Evolutionary conservation across 768 basidiomycete species (phyloP).

Genomic region (Boletellus emodensis): DNA sequence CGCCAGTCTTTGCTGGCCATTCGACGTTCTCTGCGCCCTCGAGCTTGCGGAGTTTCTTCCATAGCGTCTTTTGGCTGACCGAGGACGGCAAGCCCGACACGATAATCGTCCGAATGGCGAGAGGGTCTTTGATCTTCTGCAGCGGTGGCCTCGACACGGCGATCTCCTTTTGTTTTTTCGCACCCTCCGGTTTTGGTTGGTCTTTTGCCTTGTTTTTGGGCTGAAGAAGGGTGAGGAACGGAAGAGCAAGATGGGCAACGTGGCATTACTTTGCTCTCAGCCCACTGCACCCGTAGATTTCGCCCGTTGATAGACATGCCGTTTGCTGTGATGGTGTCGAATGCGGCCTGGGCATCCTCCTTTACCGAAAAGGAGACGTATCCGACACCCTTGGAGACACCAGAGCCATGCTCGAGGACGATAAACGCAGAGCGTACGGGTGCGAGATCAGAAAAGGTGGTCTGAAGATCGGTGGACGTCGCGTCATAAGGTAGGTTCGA

Average conservation of each 20-base stretch:
- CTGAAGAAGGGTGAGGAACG: conserved; percentile 23
- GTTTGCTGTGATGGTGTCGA: conserved; percentile 59
- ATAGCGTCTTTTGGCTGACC: conserved; percentile 62
- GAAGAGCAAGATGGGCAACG: neutral
- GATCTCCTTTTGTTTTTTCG: conserved; percentile 40
- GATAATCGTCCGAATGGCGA: conserved; percentile 79
- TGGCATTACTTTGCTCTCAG: conserved; percentile 63
- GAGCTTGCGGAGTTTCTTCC: conserved; percentile 86
- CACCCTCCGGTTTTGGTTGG: conserved; percentile 26
- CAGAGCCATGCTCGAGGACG: conserved; percentile 72
- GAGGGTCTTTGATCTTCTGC: conserved; percentile 54
- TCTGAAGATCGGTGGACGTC: conserved; percentile 86
- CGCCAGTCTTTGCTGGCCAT: conserved; percentile 51
- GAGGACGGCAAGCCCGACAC: conserved; percentile 67
- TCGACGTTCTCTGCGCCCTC: conserved; percentile 72
- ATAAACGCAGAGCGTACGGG: conserved; percentile 94
- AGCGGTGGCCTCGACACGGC: conserved; percentile 33
- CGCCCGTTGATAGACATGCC: conserved; percentile 66
- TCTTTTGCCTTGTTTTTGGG: conserved; percentile 39
- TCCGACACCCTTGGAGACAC: conserved; percentile 89
- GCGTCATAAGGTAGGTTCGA: conserved; percentile 89
- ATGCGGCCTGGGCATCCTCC: conserved; percentile 81
- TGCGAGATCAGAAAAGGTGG: conserved; percentile 92
- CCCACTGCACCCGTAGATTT: conserved; percentile 74
- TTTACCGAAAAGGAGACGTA: conserved; percentile 89